Percentiles rank a stretch among this genome's conserved stretches.
Evolutionary conservation across 2,329 filamentous ascomycete species (phyloP).

Genomic region (Stachybotrys echinatus): DNA sequence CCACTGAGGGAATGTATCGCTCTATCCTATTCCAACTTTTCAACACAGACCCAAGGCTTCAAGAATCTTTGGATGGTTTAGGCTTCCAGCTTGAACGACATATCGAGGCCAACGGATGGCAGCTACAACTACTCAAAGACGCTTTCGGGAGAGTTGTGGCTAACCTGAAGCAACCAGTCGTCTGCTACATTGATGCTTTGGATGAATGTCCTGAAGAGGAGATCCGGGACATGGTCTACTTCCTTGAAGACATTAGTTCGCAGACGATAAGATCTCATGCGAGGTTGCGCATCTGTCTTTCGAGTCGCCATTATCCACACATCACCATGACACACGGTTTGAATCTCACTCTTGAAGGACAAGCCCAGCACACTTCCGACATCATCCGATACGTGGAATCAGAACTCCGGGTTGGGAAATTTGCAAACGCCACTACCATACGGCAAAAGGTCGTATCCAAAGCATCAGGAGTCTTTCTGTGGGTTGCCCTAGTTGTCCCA

Average conservation of each 20-base stretch:
- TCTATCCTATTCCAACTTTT: background rate
- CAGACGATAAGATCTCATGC: too few relatives aligned
- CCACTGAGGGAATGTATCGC: background rate
- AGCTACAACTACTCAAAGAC: background rate
- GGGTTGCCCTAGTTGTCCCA: background rate
- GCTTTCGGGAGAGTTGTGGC: background rate
- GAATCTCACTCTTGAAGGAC: background rate
- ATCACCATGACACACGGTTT: background rate
- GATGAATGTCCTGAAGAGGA: conserved; percentile 1
- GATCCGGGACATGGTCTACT: background rate
- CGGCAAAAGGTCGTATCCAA: background rate
- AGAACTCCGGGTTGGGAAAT: background rate
- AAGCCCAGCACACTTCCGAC: background rate
- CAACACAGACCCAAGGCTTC: background rate
- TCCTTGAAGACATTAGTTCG: background rate
- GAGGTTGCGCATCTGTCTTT: background rate
- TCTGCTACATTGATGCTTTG: background rate
- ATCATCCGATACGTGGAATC: background rate
- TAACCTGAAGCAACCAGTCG: conserved; percentile 2
- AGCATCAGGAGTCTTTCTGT: background rate
- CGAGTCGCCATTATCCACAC: background rate
- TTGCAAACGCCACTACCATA: background rate
- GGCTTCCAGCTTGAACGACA: background rate
- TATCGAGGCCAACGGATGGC: background rate
- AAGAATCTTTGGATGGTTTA: background rate